Evolutionary conservation across 2,329 filamentous ascomycete genomes (phyloP).

Genomic region (Botrytis medusae): DNA sequence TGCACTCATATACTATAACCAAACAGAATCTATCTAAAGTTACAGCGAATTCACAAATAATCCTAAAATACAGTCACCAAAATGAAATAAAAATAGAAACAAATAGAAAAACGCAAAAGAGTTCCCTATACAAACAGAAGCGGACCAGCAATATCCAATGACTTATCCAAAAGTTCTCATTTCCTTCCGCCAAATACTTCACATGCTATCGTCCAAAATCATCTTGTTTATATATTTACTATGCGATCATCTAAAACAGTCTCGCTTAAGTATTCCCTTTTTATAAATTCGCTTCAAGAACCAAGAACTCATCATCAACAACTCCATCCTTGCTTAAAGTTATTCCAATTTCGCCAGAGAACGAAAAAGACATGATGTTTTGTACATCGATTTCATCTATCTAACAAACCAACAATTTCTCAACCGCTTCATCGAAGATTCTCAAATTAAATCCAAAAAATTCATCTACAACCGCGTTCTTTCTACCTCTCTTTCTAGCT

Average conservation of each 20-base stretch:
- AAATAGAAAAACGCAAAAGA: neutral
- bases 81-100: neutral
- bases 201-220: neutral
- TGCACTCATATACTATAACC: no score
- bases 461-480: fast-evolving
- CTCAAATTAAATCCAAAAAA: no score
- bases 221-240: neutral
- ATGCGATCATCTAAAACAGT: neutral
- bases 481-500: no score
- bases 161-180: neutral
- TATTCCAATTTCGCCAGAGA: fast-evolving
- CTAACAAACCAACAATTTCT: no score
- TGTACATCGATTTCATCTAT: no score
- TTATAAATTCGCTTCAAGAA: neutral
- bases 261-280: neutral
- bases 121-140: neutral
- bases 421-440: no score
- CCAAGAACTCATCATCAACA: neutral
- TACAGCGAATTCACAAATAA: no score
- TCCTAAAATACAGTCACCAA: neutral
- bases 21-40: no score
- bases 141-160: neutral
- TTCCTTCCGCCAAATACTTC: neutral
- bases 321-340: neutral
- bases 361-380: fast-evolving